Evolutionary conservation across 495 filamentous ascomycete genomes (phyloP), one percentile per base, ranked within the genome.

Genomic region (Hyphodiscus hymeniophilus): DNA sequence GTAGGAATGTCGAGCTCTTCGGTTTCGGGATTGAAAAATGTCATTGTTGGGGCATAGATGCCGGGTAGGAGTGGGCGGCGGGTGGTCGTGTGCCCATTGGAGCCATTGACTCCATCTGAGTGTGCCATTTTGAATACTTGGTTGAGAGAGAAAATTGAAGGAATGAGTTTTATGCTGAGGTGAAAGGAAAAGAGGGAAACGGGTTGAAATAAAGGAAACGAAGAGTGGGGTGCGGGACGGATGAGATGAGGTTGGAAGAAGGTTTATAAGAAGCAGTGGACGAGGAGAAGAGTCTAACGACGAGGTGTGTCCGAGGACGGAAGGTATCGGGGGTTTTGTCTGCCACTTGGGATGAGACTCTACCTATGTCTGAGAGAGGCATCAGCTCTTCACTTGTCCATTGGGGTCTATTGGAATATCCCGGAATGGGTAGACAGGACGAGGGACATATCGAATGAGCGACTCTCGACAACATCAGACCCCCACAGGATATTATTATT

Each of bases 1-100:
- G 81, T 75, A 4, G 81, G 73, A 54, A 87, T 76, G 59, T 95
- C 88, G 58, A 95, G 75, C 15, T 92, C 82, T 65, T 95, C 88
- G 38, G 84, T 89, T 26, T 76, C 70, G 12, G 81, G 74, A 59
- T 90, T 73, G 70, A 95, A 94, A 68, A 94, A 92, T 51, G 87
- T 92, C 79, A 90, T 88, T 24, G 85, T 91, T 16, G 89, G 89
- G 50, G 85, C 84, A 65, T 92, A 94, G 62, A 90, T 89, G 59
- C 89, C 89, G 54, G 82, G 81, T 12, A 84, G 85, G 41, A 94
- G 80, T 51, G 85, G 77, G 36, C 80, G 78, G 45, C 65, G 67
- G 30, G 69, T 35, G 53, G 65, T 58, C 54, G 59, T 58, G 58
- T 66, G 64, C 48, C 65, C 60, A 51, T 68, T 68, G 7, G 39